phyloP scores from a whole-genome alignment of 768 basidiomycete genomes.

The Neoboletus brunneissimus region DNA sequence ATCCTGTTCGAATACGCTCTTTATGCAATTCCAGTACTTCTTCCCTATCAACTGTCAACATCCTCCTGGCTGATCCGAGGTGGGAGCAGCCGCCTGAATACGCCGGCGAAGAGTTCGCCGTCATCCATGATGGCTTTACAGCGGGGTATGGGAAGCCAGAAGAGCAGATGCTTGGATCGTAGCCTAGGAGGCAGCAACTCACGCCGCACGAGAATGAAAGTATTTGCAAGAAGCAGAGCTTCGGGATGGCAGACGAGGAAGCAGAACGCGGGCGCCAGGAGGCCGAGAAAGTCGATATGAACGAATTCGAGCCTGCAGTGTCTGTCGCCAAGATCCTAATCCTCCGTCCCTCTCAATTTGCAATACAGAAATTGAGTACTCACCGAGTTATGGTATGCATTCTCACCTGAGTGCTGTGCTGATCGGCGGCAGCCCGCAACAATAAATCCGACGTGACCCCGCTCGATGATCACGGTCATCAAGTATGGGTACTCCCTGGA shows the following conservation, averaged over 20 bases:
- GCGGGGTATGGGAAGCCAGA: not conserved
- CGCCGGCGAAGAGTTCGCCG: not conserved
- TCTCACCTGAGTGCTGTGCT: not conserved
- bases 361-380: not conserved
- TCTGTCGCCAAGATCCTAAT: not conserved
- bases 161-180: not conserved
- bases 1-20: too few species aligned
- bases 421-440: not conserved
- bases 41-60: not conserved
- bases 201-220: too few species aligned
- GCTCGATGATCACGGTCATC: too few species aligned
- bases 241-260: not conserved
- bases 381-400: too few species aligned
- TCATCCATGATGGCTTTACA: not conserved
- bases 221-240: too few species aligned
- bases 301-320: not conserved
- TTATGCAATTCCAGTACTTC: not conserved
- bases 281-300: not conserved
- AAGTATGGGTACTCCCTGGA: not conserved
- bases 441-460: not conserved
- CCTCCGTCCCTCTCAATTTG: not conserved
- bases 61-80: not conserved
- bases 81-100: not conserved
- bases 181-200: not conserved
- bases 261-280: not conserved